A percentile compares a stretch with the other conserved stretches of the same genome.
Evolutionary conservation across 1,284 basidiomycete species (phyloP).

Genomic region (Ganoderma multipileum): DNA sequence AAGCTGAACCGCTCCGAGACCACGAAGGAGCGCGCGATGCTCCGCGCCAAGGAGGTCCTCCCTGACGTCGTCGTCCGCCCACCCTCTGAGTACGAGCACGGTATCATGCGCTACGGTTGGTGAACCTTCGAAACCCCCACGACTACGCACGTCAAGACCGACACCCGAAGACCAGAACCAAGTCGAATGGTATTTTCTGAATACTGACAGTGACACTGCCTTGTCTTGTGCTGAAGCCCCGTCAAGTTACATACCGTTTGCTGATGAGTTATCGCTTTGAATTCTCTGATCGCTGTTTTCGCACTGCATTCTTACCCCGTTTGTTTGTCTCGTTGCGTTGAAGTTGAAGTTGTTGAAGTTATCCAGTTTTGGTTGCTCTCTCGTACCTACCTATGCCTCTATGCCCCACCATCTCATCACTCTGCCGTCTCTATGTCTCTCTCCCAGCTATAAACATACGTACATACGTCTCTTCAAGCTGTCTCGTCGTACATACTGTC

Average conservation of each 20-base stretch:
- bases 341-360: conserved; percentile 11
- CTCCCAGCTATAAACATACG: conserved; percentile 15
- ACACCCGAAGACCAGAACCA: conserved; percentile 8
- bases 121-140: conserved; percentile 12
- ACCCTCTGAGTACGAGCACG: conserved; percentile 44
- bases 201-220: conserved; percentile 22
- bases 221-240: conserved; percentile 18
- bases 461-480: conserved; percentile 27
- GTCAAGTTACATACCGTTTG: conserved; percentile 29
- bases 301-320: conserved; percentile 17
- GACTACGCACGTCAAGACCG: conserved; percentile 3
- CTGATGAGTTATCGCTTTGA: conserved; percentile 32
- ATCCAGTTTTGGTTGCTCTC: conserved; percentile 8
- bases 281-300: conserved; percentile 16
- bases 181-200: conserved; percentile 25
- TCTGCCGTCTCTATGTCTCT: conserved; percentile 24
- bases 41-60: conserved; percentile 49
- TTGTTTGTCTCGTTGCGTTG: conserved; percentile 15
- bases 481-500: conserved; percentile 22
- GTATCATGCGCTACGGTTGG: conserved; percentile 33
- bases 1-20: conserved; percentile 67
- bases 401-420: conserved; percentile 22
- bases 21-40: conserved; percentile 57
- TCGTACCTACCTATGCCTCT: conserved; percentile 22
- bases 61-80: conserved; percentile 55